Conservation (phyloP, 345 rosid genomes). For the Eucalyptus albens region DNA sequence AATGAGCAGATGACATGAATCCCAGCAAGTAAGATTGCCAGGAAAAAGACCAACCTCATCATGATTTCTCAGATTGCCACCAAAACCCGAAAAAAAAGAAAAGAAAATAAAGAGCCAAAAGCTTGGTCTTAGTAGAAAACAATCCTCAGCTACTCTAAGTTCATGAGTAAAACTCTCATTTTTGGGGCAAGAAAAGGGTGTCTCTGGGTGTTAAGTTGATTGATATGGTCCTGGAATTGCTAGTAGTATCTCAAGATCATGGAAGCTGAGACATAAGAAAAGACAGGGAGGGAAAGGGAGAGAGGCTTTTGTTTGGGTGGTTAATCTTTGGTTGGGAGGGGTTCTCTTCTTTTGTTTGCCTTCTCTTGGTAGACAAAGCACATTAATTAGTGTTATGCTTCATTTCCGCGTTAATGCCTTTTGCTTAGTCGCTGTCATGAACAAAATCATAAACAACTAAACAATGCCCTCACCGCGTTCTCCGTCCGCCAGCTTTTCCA, state of each 20-base stretch:
- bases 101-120: neutral
- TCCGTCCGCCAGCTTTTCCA: neutral
- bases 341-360: neutral
- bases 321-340: neutral
- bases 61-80: neutral
- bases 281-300: neutral
- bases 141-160: neutral
- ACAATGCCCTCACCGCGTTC: neutral
- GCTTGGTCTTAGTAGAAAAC: neutral
- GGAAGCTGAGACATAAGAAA: neutral
- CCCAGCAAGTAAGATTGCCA: neutral
- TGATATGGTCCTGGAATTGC: neutral
- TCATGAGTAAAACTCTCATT: neutral
- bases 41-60: neutral
- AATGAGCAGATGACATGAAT: neutral
- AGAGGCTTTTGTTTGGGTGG: neutral
- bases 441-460: neutral
- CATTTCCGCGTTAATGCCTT: neutral
- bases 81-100: neutral
- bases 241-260: neutral
- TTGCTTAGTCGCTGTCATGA: neutral
- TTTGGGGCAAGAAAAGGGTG: neutral
- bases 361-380: neutral
- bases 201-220: neutral
- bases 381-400: neutral